Base-by-base conservation (phyloP, 768 basidiomycete genomes). In the Pholiota molesta region DNA sequence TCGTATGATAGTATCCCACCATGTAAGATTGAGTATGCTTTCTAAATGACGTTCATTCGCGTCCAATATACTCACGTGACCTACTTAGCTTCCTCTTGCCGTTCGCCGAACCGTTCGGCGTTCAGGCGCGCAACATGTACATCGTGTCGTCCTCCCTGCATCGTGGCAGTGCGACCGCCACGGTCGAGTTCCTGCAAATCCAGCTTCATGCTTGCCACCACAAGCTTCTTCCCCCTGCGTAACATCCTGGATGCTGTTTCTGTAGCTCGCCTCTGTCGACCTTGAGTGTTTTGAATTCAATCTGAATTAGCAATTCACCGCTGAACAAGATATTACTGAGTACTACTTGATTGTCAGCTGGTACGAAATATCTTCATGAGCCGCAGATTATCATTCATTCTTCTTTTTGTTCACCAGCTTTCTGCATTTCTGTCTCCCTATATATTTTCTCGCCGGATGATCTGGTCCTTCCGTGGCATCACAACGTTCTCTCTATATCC, bases 381-480 rank as follows among this genome's bases (percentile, higher is more conserved):
- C 42, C 42, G 17, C n/a, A n/a, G 9, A 21, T 9, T 10, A 26
- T 14, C 10, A 26, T 26, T 26, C 14, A 7, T 49, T 11, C 14
- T 17, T 19, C n/a, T 44, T 44, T 44, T 44, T 21, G 42, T 44
- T 21, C 0, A 2, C 35, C 14, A 37, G 35, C 6, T 9, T 37
- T 44, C 42, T 55, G 3, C 53, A 37, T 19, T 39, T 35, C 19
- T 40, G 23, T 31, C 16, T 51, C 51, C 29, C 9, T 26, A 4
- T 52, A 28, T 28, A 28, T 37, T 35, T n/a, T 37, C 33, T 55
- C 19, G 28, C 33, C 39, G 55, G 49, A 70, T 67, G 66, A 53
- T 63, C 29, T 67, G 65, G 66, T 57, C 66, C 42, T 64, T 67
- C 28, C 60, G 61, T 40, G 49, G 49, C 14, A 52, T 70, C 28